A percentile compares a stretch with the other conserved stretches of the same genome.
phyloP scores from a whole-genome alignment of 768 basidiomycete species.

The Paxillus ammoniavirescens region DNA sequence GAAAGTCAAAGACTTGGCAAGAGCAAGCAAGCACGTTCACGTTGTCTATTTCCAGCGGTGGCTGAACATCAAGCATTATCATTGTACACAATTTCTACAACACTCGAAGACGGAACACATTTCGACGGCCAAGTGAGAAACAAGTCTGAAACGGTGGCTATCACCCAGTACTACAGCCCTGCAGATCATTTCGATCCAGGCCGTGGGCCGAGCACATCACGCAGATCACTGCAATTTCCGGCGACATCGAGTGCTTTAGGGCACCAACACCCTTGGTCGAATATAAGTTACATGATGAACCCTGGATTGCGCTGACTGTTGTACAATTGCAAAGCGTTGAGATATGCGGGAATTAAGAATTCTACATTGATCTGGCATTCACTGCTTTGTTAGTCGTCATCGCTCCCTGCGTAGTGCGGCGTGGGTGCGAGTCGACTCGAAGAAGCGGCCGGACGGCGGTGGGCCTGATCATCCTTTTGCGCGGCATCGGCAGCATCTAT shows the following conservation, averaged over 20 bases:
- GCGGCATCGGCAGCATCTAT: conserved; percentile 87
- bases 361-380: neutral
- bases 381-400: conserved; percentile 44
- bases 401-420: conserved; percentile 40
- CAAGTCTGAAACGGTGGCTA: neutral
- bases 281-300: neutral
- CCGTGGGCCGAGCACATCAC: neutral
- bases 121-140: neutral
- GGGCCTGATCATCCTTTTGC: conserved; percentile 55
- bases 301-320: conserved; percentile 12
- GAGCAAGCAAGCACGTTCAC: conserved; percentile 12
- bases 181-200: conserved; percentile 10
- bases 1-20: conserved; percentile 11
- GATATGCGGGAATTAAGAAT: conserved; percentile 3
- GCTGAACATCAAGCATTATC: conserved; percentile 18
- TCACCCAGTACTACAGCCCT: neutral
- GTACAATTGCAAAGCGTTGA: conserved; percentile 19
- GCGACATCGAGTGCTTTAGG: neutral
- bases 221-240: neutral
- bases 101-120: neutral
- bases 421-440: conserved; percentile 46
- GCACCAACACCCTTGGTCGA: neutral
- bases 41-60: conserved; percentile 26
- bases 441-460: conserved; percentile 49
- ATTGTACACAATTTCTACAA: neutral